These are phyloP conservation scores for Auricularia sp. DNA, from an alignment of 768 basidiomycete genomes.

Conservation along the genomic window DNA sequence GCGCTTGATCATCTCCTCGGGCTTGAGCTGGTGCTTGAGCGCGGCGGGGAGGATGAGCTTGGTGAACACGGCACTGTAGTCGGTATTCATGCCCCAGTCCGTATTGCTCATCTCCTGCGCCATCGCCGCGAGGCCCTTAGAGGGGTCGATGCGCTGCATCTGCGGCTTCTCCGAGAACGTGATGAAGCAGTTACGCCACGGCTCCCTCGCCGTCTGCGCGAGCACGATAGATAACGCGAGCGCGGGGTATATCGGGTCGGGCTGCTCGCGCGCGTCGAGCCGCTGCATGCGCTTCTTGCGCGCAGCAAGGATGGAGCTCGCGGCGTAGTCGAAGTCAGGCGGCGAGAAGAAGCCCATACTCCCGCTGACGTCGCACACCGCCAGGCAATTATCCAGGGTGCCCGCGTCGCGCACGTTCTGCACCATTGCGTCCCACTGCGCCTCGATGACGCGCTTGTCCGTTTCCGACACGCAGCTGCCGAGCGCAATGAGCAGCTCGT, in stretches of 20 bases:
- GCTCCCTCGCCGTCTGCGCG: constrained; percentile 49
- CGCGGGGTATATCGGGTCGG: constrained; percentile 46
- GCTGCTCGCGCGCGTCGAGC: neutral
- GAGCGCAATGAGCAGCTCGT: constrained; percentile 42
- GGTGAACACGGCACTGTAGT: constrained; percentile 51
- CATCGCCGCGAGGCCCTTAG: constrained; percentile 25
- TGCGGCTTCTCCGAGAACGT: constrained; percentile 49
- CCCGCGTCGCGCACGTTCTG: constrained; percentile 42
- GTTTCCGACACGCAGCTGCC: constrained; percentile 21
- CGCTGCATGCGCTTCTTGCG: too few species aligned
- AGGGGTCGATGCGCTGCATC: constrained; percentile 39
- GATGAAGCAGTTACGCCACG: constrained; percentile 58
- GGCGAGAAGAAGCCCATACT: constrained; percentile 44
- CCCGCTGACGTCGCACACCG: constrained; percentile 65
- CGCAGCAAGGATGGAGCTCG: too few species aligned
- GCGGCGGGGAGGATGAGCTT: constrained; percentile 55
- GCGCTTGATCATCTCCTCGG: constrained; percentile 65
- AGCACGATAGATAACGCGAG: constrained; percentile 57
- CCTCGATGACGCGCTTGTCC: constrained; percentile 40
- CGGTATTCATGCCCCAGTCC: constrained; percentile 49
- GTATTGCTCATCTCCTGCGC: constrained; percentile 26
- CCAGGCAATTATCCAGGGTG: constrained; percentile 49
- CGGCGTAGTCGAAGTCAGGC: neutral
- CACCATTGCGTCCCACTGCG: constrained; percentile 58
- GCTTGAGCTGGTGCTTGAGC: constrained; percentile 40